Percentiles rank a stretch among this genome's conserved stretches.
Conservation (phyloP, 73 alveolate genomes). For the Paramecium primaurelia region DNA sequence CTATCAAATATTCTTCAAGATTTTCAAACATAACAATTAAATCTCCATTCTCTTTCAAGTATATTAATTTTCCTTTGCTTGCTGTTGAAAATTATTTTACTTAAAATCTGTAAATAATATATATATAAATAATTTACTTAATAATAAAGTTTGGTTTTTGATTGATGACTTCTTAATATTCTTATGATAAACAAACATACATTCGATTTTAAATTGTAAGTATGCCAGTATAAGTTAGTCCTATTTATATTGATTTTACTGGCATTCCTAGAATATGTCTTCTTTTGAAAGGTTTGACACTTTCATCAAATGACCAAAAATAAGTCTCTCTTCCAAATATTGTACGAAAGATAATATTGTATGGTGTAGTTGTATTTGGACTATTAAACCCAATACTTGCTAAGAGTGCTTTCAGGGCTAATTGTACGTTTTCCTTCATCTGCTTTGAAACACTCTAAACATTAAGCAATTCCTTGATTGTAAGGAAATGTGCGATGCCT, state of each 20-base stretch:
- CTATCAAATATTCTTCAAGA: not conserved
- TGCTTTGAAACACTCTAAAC: not conserved
- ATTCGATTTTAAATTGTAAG: not conserved
- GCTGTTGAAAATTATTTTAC: not conserved
- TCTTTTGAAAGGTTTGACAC: slow-evolving; percentile 39
- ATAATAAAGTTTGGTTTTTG: not conserved
- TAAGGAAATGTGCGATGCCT: not conserved
- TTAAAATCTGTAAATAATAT: not conserved
- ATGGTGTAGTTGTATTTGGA: not conserved
- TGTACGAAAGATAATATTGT: not conserved
- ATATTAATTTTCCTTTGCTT: not conserved
- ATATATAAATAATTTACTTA: not conserved
- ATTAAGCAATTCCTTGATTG: not conserved
- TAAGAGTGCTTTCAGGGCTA: not conserved
- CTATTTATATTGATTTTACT: not conserved
- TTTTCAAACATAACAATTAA: not conserved
- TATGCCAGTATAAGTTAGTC: not conserved
- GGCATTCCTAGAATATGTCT: slow-evolving; percentile 16
- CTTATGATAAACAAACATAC: not conserved
- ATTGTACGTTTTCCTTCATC: not conserved
- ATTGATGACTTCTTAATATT: not conserved
- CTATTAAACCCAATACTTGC: not conserved
- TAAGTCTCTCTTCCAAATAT: slow-evolving; percentile 22
- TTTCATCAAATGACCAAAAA: slow-evolving; percentile 28
- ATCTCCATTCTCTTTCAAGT: not conserved